phyloP scores from a whole-genome alignment of 495 filamentous ascomycete species.

The Neurospora sublineolata region DNA sequence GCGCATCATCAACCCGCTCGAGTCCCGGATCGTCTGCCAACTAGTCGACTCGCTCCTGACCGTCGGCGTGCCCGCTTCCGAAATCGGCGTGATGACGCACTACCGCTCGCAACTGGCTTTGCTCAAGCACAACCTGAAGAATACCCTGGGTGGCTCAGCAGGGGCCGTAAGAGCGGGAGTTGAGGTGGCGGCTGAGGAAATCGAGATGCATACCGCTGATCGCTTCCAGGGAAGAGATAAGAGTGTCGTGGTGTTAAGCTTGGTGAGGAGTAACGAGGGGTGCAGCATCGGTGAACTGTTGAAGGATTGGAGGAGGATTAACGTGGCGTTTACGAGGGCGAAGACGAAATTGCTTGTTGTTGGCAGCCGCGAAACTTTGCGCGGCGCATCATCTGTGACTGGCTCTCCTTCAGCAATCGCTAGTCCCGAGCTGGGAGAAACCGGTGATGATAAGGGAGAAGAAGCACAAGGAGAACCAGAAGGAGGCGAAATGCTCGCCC shows the following conservation, averaged over 20 bases:
- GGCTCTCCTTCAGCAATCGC: not conserved
- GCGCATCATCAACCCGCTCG: slow-evolving; percentile 73
- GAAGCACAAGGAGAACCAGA: slow-evolving; percentile 21
- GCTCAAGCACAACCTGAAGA: slow-evolving; percentile 33
- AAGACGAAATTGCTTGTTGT: slow-evolving; percentile 81
- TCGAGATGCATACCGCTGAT: slow-evolving; percentile 95
- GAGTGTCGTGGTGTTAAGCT: slow-evolving; percentile 71
- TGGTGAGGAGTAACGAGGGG: slow-evolving; percentile 75
- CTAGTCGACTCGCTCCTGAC: slow-evolving; percentile 68
- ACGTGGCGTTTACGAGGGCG: slow-evolving; percentile 88
- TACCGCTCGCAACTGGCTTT: slow-evolving; percentile 79
- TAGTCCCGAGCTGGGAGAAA: slow-evolving; percentile 10
- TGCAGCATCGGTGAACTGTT: slow-evolving; percentile 76
- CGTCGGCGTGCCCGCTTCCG: slow-evolving; percentile 57
- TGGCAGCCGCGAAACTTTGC: slow-evolving; percentile 65
- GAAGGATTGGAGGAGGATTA: slow-evolving; percentile 85
- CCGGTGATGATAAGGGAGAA: not conserved
- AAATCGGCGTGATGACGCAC: slow-evolving; percentile 96
- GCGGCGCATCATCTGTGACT: slow-evolving; percentile 15
- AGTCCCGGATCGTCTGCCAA: slow-evolving; percentile 63
- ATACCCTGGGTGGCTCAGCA: slow-evolving; percentile 2
- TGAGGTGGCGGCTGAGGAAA: slow-evolving; percentile 16
- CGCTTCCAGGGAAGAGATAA: slow-evolving; percentile 96
- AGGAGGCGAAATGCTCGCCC: slow-evolving; percentile 50
- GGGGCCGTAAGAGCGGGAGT: not conserved